Evolutionary conservation across 352 stramenopile species (phyloP).

Genomic region (Phytophthora pistaciae): DNA sequence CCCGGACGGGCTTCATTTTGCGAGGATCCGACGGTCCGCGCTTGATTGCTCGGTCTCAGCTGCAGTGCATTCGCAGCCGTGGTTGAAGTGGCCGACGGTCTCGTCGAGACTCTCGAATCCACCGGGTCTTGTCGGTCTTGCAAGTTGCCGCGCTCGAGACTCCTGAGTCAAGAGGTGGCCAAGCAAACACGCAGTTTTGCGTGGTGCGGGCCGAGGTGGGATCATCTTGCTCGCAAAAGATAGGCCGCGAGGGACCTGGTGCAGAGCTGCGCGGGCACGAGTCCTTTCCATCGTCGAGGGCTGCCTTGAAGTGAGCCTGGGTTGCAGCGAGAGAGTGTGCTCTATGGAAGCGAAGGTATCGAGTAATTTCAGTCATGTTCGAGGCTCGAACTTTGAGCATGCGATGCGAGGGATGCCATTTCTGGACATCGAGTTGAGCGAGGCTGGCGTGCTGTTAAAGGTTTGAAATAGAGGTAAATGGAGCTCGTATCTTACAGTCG

Average conservation of each 20-base stretch:
- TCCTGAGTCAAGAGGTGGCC: background rate
- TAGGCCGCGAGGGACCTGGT: background rate
- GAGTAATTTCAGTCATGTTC: background rate
- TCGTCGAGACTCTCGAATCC: background rate
- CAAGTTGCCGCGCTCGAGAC: constrained; percentile 1
- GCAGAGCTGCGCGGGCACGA: background rate
- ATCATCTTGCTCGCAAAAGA: background rate
- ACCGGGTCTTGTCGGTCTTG: background rate
- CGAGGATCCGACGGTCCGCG: background rate
- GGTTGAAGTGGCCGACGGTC: constrained; percentile 6
- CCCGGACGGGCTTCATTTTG: constrained; percentile 1
- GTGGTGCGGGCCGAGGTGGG: background rate
- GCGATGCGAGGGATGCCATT: background rate
- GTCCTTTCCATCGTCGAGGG: background rate
- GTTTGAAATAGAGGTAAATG: no score
- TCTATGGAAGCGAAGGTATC: background rate
- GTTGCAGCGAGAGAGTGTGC: background rate
- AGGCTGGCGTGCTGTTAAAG: no score
- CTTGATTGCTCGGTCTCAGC: constrained; percentile 11
- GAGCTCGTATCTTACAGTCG: no score
- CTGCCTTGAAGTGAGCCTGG: background rate
- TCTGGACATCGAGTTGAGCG: constrained; percentile 8
- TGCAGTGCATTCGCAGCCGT: constrained; percentile 1
- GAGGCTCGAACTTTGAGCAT: background rate
- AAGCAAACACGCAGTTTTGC: constrained; percentile 1